Evolutionary conservation across 2,329 filamentous ascomycete genomes (phyloP), one percentile per base, ranked within the genome.

Genomic region (Aureobasidium sp.): DNA sequence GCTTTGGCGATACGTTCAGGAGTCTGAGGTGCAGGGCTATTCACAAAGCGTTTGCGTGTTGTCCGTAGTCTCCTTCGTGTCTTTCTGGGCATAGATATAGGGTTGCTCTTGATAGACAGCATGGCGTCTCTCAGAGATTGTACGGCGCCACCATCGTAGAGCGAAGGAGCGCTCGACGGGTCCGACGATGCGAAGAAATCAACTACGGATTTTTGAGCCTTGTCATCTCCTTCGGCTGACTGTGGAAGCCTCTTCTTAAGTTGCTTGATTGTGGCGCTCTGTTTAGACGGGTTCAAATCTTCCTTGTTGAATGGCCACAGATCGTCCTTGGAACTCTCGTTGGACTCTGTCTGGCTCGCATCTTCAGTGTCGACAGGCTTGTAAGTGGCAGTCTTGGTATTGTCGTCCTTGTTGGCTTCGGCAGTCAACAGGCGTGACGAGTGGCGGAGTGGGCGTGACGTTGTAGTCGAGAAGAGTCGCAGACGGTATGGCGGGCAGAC

Each of bases 61-160:
- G 39, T 25, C 8, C 53, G 39, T 17, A 36, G 2, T 7, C 53
- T 58, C 29, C 42, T 58, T n/a, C 12, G 2, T 8, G 55, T 39
- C 37, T 15, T 57, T 22, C n/a, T 44, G 4, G 12, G 39, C n/a
- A 48, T 29, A 14, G 42, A 20, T 17, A 20, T 58, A 7, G 41
- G 51, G 15, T 55, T 25, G 20, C 17, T 58, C 42, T 48, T 47
- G 29, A 58, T 37, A 12, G 55, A 58, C 22, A 60, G 22, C 57
- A 60, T 60, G 45, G 57, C 57, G 20, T 60, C 57, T 42, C 39
- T 42, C 44, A 60, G 17, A 9, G 57, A 49, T 36, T 60, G 57
- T 41, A 51, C 14, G 2, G 57, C 57, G 36, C 44, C 57, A 34
- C 45, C 34, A 34, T 51, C 57, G 25, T 55, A 41, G 14, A 15